These are phyloP conservation scores for Fusarium kyushuense DNA, from an alignment of 2,329 filamentous ascomycete species.

Conservation along the genomic window DNA sequence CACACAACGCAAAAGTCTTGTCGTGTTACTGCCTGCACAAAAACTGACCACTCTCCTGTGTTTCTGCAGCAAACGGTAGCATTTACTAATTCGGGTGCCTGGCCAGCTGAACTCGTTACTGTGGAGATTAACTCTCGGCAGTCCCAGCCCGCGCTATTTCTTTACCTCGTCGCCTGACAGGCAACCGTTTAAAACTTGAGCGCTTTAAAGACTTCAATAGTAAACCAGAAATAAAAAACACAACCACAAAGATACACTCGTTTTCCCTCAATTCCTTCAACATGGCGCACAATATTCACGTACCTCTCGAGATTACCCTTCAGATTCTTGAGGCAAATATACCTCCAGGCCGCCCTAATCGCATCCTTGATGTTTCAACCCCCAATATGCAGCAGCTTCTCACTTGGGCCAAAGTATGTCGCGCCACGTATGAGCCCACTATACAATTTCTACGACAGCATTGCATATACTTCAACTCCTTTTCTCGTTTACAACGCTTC, in stretches of 20 bases:
- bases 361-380: constrained; percentile 17
- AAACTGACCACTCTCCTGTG: background rate
- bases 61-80: background rate
- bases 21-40: background rate
- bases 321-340: constrained; percentile 21
- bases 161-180: constrained; percentile 21
- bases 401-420: constrained; percentile 29
- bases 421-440: constrained; percentile 22
- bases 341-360: constrained; percentile 13
- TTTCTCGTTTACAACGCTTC: constrained; percentile 12
- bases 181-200: constrained; percentile 7
- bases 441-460: constrained; percentile 23
- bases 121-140: background rate
- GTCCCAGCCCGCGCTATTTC: background rate
- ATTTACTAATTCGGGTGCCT: constrained; percentile 14
- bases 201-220: background rate
- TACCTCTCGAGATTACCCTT: constrained; percentile 35
- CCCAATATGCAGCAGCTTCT: constrained; percentile 25
- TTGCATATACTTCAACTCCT: constrained; percentile 21
- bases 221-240: background rate
- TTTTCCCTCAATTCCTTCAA: background rate
- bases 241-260: background rate
- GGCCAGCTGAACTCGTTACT: background rate
- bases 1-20: background rate
- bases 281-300: background rate